Base-by-base conservation (phyloP, 2,329 filamentous ascomycete species). In the Cylindrodendrum hubeiense region DNA sequence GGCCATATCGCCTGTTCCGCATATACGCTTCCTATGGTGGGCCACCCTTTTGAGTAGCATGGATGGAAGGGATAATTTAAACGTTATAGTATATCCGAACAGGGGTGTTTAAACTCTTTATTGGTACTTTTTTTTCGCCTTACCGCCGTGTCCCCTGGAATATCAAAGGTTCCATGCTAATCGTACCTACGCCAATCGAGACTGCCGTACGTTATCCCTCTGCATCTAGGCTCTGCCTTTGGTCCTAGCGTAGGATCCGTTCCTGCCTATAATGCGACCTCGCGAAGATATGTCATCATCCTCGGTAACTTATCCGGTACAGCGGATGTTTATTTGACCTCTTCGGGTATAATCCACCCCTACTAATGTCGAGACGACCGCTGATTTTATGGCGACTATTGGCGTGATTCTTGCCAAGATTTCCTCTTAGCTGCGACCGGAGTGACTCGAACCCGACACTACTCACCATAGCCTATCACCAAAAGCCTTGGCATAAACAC, bases 1-100 rank as follows among this genome's bases (percentile, higher is more conserved):
- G 53, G 53, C 41, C 41, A 30, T 56, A 56, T 56, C 53, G 33
- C 53, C 41, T 47, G 28, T 19, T 44, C 2, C 34, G 53, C 53
- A 56, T 56, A 46, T 47, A 34, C 53, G 53, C 33, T 17, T n/a
- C 17, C 7, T 8, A 39, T 39, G 15, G 37, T 39, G 37, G 15
- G 37, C 37, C 37, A n/a, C 4, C 15, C 5, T 39, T 17, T n/a
- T n/a, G n/a, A 39, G 33, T 3, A 39, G 17, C 37, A 39, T 39
- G 37, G 37, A n/a, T 39, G 37, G 17, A n/a, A 39, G 37, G 15
- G n/a, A 6, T n/a, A 39, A 39, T 39, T 39, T 19, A 17, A n/a
- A 39, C 37, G 37, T 39, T 39, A 39, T 39, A 39, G 5, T 39
- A 7, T 8, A 39, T 5, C 37, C 37, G 37, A 39, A 17, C 37